Percentiles rank a stretch among this genome's conserved stretches.
These are phyloP conservation scores for Obba rivulosa DNA, from an alignment of 768 basidiomycete genomes.

Conservation along the genomic window DNA sequence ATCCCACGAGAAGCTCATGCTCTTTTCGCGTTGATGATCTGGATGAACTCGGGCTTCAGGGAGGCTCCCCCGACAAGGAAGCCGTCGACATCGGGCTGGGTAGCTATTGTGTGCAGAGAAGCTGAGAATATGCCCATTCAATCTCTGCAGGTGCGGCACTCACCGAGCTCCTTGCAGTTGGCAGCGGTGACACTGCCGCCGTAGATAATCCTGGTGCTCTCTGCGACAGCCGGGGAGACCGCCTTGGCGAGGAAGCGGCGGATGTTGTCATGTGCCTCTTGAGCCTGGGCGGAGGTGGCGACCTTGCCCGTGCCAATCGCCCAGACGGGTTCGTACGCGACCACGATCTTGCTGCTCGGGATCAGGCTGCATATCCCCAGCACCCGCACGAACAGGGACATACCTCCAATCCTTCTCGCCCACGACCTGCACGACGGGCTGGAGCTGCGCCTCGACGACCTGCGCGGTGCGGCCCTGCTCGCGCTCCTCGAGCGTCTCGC, in stretches of 20 bases:
- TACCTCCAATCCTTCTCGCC: slow-evolving; percentile 77
- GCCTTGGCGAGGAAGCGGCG: slow-evolving; percentile 64
- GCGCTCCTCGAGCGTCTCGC: slow-evolving; percentile 87
- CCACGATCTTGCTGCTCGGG: slow-evolving; percentile 68
- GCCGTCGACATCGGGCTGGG: slow-evolving; percentile 84
- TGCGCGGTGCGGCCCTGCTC: slow-evolving; percentile 71
- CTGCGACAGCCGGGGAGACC: slow-evolving; percentile 67
- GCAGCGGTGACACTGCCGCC: slow-evolving; percentile 90
- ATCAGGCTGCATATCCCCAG: not conserved
- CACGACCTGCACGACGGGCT: slow-evolving; percentile 62
- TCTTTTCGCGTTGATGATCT: slow-evolving; percentile 76
- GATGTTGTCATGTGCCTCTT: slow-evolving; percentile 83
- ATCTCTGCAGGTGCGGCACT: slow-evolving; percentile 23
- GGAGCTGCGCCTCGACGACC: slow-evolving; percentile 80
- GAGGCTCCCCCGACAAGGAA: slow-evolving; percentile 98
- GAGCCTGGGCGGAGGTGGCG: slow-evolving; percentile 87
- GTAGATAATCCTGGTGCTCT: slow-evolving; percentile 82
- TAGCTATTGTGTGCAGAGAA: slow-evolving; percentile 37
- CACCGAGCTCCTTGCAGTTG: slow-evolving; percentile 86
- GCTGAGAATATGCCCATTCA: not conserved
- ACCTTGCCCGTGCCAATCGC: slow-evolving; percentile 98
- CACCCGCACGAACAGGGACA: slow-evolving; percentile 20
- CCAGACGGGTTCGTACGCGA: slow-evolving; percentile 98
- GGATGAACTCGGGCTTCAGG: slow-evolving; percentile 92
- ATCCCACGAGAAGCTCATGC: slow-evolving; percentile 3